Conservation (phyloP, 2,329 filamentous ascomycete species). For the Niveomyces coronatus region DNA sequence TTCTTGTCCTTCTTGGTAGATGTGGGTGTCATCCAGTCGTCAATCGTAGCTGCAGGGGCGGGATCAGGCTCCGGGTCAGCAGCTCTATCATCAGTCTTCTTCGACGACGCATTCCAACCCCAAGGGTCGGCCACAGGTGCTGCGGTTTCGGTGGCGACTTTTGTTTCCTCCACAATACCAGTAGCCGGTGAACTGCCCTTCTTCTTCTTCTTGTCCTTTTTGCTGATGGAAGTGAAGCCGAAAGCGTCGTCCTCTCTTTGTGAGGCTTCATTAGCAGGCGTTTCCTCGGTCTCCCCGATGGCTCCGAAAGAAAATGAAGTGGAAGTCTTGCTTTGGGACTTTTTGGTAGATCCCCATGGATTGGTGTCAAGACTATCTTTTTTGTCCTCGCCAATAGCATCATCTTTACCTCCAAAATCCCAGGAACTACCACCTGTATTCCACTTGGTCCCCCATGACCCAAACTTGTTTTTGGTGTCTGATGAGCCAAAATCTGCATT, state of each 20-base stretch:
- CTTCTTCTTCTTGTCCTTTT: conserved; percentile 34
- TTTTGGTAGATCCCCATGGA: conserved; percentile 37
- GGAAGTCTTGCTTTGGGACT: conserved; percentile 44
- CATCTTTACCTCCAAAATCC: conserved; percentile 30
- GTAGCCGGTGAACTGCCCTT: conserved; percentile 27
- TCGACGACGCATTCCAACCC: conserved; percentile 24
- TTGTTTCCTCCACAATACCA: conserved; percentile 23
- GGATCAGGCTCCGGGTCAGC: conserved; percentile 12
- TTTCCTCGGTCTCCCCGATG: conserved; percentile 30
- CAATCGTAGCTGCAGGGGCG: conserved; percentile 17
- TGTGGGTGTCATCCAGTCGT: conserved; percentile 14
- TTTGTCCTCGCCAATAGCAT: conserved; percentile 23
- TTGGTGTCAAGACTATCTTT: conserved; percentile 34
- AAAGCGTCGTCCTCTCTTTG: conserved; percentile 25
- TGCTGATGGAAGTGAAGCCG: conserved; percentile 22
- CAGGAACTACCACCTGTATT: conserved; percentile 39
- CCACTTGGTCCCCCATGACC: conserved; percentile 52
- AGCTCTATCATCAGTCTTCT: conserved; percentile 32
- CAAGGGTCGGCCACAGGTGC: conserved; percentile 24
- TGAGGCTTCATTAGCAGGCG: conserved; percentile 17
- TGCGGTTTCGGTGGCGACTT: conserved; percentile 14
- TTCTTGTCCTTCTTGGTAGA: conserved; percentile 28
- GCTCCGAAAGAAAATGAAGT: conserved; percentile 36
- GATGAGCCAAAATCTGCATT: conserved; percentile 44
- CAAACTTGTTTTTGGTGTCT: conserved; percentile 36